Base-by-base conservation (phyloP, 768 basidiomycete genomes). In the Tricholoma saponaceum region DNA sequence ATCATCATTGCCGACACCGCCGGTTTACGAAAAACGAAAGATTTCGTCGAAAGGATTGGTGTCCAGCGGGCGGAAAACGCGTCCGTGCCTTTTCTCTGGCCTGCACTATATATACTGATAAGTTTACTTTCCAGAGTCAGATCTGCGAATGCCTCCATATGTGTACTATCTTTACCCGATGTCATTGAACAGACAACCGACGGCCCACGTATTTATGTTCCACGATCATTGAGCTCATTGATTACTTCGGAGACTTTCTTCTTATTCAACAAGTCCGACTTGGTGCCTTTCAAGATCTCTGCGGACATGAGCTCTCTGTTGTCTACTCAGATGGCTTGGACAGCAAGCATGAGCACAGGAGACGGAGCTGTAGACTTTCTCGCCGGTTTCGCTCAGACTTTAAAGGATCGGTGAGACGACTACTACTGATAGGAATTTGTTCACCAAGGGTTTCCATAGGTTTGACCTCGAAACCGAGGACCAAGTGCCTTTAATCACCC, bases 1-100 rank as follows among this genome's bases (percentile, higher is more conserved):
- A 81, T 95, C 4, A 77, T 89, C 23, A 78, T 94, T 12, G 81
- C 86, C 0, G 95, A 97, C 67, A 96, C 95, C 0, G 95, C 94
- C 2, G 95, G 94, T 1, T 71, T 96, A 12, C 79, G 94, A 26
- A 70, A 75, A 56, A 86, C 89, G 0, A 72, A 80, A 7, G 86
- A 93, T 61, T 64, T 82, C 2, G 87, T 95, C 1, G 94, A 97
- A 70, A 77, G 69, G 30, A 92, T 95, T 46, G 95, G 94, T 0
- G 81, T 96, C 16, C 79, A 89, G 61, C 80, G 89, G 30, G 95
- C 93, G 0, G 73, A 74, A 47, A 74, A 79, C 44, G 78, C 82
- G 93, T 93, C 60, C 63, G 88, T 75, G 10, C 13, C 28, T 23
- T 23, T 28, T 43, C 25, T 37, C 32, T 56, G 30, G 43, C 30